These are phyloP conservation scores for Pistacia integerrima DNA, from an alignment of 345 rosid species.

Conservation along the genomic window DNA sequence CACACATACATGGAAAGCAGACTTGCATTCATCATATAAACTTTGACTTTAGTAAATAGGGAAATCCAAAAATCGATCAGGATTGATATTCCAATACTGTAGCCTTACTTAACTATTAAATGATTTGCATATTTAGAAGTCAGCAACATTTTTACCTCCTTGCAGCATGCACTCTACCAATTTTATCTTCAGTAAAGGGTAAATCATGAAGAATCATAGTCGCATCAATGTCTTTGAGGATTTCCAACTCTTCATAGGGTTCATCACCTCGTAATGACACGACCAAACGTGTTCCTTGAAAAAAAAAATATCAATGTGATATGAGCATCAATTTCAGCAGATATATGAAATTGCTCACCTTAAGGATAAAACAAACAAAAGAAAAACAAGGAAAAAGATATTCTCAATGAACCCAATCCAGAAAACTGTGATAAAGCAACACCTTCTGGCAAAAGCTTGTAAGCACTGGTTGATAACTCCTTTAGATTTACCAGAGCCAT, in stretches of 20 bases:
- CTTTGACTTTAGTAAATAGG: neutral
- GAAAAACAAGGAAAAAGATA: constrained; percentile 6
- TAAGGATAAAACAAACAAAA: neutral
- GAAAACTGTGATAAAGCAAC: constrained; percentile 21
- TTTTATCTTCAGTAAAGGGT: constrained; percentile 70
- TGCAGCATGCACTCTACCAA: constrained; percentile 93
- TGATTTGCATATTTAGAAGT: constrained; percentile 4
- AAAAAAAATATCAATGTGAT: neutral
- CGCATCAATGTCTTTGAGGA: constrained; percentile 67
- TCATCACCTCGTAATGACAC: constrained; percentile 85
- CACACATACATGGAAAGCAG: neutral
- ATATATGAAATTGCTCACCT: neutral
- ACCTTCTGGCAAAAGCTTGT: constrained; percentile 99
- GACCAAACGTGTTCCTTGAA: constrained; percentile 87
- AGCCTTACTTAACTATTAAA: neutral
- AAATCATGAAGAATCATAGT: constrained; percentile 86
- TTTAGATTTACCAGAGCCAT: constrained; percentile 89
- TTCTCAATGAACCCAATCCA: neutral
- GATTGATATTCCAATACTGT: neutral
- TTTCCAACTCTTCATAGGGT: constrained; percentile 70
- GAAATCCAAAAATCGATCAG: neutral
- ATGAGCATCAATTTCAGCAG: constrained; percentile 3
- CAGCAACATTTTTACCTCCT: constrained; percentile 64
- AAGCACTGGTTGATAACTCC: constrained; percentile 84
- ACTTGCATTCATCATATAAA: neutral